A percentile compares a stretch with the other conserved stretches of the same genome.
Conservation (phyloP, 768 basidiomycete species). For the Dentipellis sp. region DNA sequence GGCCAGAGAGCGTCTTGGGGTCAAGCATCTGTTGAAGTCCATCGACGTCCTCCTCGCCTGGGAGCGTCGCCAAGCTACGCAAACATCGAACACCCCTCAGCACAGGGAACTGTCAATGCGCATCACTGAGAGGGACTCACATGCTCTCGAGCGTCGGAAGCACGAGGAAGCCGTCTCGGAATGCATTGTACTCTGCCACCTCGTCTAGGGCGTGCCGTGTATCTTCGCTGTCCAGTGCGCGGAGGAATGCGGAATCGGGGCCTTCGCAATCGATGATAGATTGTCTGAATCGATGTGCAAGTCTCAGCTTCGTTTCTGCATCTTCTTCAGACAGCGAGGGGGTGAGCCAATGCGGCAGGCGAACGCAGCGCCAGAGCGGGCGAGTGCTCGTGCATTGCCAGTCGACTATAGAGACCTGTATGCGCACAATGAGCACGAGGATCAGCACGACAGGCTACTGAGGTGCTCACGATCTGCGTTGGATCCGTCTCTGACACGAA, state of each 20-base stretch:
- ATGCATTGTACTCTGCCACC: slow-evolving; percentile 24
- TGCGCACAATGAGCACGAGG: not conserved
- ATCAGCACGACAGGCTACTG: not conserved
- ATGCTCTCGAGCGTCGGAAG: slow-evolving; percentile 27
- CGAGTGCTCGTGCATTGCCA: slow-evolving; percentile 21
- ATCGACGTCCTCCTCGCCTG: slow-evolving; percentile 24
- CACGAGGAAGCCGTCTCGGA: slow-evolving; percentile 25
- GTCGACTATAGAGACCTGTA: slow-evolving; percentile 19
- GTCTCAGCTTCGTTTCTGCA: slow-evolving; percentile 10
- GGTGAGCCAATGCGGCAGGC: slow-evolving; percentile 23
- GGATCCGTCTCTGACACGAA: slow-evolving; percentile 20
- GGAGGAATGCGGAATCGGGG: slow-evolving; percentile 17
- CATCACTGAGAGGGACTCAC: slow-evolving; percentile 11
- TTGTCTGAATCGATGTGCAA: slow-evolving; percentile 18
- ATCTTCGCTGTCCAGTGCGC: slow-evolving; percentile 21
- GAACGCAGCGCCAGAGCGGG: slow-evolving; percentile 26
- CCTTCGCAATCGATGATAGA: slow-evolving; percentile 15
- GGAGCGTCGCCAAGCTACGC: slow-evolving; percentile 22
- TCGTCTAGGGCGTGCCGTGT: slow-evolving; percentile 24
- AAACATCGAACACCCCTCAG: not conserved
- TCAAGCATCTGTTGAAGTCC: slow-evolving; percentile 22
- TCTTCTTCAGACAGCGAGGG: slow-evolving; percentile 16
- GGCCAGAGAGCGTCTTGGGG: slow-evolving; percentile 21
- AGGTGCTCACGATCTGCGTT: slow-evolving; percentile 19
- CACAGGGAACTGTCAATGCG: not conserved